These are phyloP conservation scores for Melaleuca quinquenervia DNA, from an alignment of 345 rosid genomes.

Conservation along the genomic window DNA sequence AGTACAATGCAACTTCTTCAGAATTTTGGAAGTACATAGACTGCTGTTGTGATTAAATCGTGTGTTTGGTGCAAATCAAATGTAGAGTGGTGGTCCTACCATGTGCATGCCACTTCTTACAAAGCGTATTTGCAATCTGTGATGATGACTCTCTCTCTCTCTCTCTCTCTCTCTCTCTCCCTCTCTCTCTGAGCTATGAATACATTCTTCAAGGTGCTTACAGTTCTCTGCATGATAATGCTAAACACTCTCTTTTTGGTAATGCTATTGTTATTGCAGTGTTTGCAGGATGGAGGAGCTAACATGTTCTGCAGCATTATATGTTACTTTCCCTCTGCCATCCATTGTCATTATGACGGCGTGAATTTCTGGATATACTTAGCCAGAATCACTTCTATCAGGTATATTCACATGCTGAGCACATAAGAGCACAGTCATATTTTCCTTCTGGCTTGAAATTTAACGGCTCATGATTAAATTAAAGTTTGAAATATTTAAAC, in stretches of 20 bases:
- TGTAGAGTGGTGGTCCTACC: background rate
- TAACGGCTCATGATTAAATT: background rate
- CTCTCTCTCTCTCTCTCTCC: background rate
- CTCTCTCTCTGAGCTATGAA: background rate
- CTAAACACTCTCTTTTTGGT: background rate
- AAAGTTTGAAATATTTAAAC: background rate
- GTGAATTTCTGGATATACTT: background rate
- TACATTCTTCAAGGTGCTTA: background rate
- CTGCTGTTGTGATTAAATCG: background rate
- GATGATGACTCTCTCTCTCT: background rate
- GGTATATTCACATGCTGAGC: background rate
- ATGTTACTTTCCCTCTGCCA: background rate
- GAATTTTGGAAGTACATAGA: background rate
- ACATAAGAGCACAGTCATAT: background rate
- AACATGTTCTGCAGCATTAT: background rate
- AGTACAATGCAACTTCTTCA: background rate
- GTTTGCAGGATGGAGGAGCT: background rate
- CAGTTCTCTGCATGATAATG: background rate
- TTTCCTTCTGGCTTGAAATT: background rate
- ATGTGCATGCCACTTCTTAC: background rate
- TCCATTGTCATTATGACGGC: background rate
- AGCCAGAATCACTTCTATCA: background rate
- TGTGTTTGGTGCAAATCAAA: background rate
- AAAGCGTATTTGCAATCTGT: background rate
- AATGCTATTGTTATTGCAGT: background rate